These are phyloP conservation scores for Fragilariopsis cylindrus DNA, from an alignment of 108 stramenopile species.

Conservation along the genomic window DNA sequence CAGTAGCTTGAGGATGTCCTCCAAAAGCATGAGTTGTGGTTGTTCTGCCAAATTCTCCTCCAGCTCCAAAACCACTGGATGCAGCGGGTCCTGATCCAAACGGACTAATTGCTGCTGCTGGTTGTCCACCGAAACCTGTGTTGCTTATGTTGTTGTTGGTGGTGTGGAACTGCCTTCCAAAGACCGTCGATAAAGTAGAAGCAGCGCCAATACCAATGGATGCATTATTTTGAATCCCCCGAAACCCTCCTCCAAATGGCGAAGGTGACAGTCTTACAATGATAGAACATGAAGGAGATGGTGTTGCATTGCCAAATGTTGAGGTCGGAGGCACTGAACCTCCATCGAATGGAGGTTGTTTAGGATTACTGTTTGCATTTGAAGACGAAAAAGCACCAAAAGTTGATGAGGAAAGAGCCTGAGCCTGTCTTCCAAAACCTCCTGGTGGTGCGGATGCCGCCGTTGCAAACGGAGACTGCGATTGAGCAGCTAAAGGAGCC, in stretches of 20 bases:
- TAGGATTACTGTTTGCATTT: background rate
- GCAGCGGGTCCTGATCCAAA: constrained; percentile 18
- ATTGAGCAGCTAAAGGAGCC: constrained; percentile 28
- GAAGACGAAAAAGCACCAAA: constrained; percentile 16
- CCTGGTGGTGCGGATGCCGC: too few species aligned
- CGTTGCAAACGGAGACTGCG: too few species aligned
- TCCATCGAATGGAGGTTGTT: constrained; percentile 13
- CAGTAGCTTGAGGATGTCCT: background rate
- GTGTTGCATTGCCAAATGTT: constrained; percentile 30
- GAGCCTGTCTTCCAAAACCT: too few species aligned
- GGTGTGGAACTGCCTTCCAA: constrained; percentile 20
- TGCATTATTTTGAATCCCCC: constrained; percentile 24
- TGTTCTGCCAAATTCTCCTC: constrained; percentile 47
- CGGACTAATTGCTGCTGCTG: constrained; percentile 32
- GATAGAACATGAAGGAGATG: constrained; percentile 6
- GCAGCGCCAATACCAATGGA: constrained; percentile 38
- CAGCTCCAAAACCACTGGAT: constrained; percentile 19
- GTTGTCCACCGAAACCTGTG: background rate
- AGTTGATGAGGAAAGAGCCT: too few species aligned
- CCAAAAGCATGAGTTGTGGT: constrained; percentile 36
- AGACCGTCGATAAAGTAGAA: background rate
- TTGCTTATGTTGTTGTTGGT: too few species aligned
- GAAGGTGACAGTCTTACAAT: constrained; percentile 46
- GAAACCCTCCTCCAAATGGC: constrained; percentile 49
- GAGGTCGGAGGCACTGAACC: constrained; percentile 45